These are phyloP conservation scores for Metschnikowia shivogae DNA, from an alignment of 805 yeast species.

Conservation along the genomic window DNA sequence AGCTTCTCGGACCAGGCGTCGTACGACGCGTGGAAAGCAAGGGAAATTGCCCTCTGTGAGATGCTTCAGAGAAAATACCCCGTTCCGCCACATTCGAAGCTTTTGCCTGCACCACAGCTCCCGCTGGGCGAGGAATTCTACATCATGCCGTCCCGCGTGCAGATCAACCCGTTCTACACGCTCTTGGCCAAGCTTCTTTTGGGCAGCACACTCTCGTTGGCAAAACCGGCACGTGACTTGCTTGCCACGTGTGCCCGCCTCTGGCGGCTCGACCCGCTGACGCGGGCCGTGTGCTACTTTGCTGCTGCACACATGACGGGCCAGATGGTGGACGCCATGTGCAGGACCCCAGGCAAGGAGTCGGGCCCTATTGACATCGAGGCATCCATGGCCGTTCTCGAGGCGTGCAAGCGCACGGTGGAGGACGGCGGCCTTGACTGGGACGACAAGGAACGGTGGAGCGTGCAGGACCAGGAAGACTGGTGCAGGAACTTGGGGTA, in stretches of 20 bases:
- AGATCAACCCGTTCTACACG: slow-evolving; percentile 38
- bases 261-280: slow-evolving; percentile 56
- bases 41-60: slow-evolving; percentile 24
- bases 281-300: slow-evolving; percentile 47
- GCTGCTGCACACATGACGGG: slow-evolving; percentile 43
- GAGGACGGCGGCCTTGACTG: slow-evolving; percentile 32
- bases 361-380: slow-evolving; percentile 31
- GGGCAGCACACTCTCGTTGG: slow-evolving; percentile 13
- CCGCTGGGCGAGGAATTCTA: slow-evolving; percentile 37
- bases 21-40: slow-evolving; percentile 31
- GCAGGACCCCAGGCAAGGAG: slow-evolving; percentile 15
- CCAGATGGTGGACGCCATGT: slow-evolving; percentile 26
- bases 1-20: slow-evolving; percentile 22
- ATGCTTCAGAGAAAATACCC: slow-evolving; percentile 26
- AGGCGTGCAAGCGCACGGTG: slow-evolving; percentile 26
- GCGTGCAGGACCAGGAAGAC: slow-evolving; percentile 43
- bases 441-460: slow-evolving; percentile 31
- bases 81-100: slow-evolving; percentile 29
- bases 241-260: slow-evolving; percentile 43
- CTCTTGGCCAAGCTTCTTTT: slow-evolving; percentile 42
- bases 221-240: slow-evolving; percentile 43
- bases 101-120: slow-evolving; percentile 28
- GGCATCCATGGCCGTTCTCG: slow-evolving; percentile 23
- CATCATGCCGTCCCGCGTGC: slow-evolving; percentile 28
- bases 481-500: slow-evolving; percentile 46